Conservation (phyloP, 176 grass and related monocot species). For the Urochloa ruziziensis region DNA sequence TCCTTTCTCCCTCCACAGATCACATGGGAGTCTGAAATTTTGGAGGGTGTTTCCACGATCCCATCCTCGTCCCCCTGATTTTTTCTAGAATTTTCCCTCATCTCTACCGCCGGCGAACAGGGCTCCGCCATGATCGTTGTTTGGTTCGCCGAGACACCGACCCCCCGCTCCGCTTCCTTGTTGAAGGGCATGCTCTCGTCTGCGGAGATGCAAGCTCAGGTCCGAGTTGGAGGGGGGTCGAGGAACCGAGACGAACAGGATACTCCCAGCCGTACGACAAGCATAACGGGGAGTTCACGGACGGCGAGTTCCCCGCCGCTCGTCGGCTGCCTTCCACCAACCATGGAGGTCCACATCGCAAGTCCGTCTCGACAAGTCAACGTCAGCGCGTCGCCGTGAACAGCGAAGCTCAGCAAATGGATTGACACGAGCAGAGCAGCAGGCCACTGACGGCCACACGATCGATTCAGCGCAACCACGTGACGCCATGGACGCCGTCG, state of each 20-base stretch:
- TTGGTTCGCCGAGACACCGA: no score
- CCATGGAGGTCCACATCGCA: not conserved
- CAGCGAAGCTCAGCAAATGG: not conserved
- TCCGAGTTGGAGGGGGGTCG: not conserved
- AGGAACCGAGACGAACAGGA: not conserved
- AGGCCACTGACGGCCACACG: not conserved
- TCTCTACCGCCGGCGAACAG: not conserved
- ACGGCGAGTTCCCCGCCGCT: no score
- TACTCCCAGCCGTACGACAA: no score
- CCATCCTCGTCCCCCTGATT: not conserved
- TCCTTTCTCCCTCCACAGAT: not conserved
- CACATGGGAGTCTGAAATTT: not conserved
- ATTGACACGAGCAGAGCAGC: not conserved
- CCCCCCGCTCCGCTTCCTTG: not conserved
- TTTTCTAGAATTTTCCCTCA: not conserved
- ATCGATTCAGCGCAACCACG: not conserved
- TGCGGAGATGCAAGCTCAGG: not conserved
- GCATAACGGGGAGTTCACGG: not conserved
- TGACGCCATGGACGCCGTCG: slow-evolving; percentile 30
- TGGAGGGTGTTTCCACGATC: not conserved
- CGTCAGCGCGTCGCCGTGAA: not conserved
- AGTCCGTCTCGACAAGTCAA: not conserved
- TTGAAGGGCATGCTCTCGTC: not conserved
- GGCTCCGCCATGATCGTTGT: not conserved
- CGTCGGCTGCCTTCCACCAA: not conserved